phyloP scores from a whole-genome alignment of 2,329 filamentous ascomycete genomes.

The Colletotrichum theobromicola region DNA sequence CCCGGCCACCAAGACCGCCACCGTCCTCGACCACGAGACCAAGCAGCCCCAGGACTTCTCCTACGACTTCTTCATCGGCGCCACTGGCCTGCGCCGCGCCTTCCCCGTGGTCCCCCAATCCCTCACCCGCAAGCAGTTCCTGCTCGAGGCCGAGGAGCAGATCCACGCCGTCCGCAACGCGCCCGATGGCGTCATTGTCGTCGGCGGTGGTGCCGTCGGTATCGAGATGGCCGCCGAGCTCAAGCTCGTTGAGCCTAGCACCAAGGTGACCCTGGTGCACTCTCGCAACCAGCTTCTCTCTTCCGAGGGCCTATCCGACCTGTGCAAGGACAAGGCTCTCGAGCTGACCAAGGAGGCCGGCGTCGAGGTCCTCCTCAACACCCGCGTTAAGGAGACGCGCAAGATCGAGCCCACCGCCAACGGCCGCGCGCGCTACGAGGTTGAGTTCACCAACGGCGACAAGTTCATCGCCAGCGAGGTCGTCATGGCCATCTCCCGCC shows the following conservation, averaged over 20 bases:
- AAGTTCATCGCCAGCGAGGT: conserved; percentile 68
- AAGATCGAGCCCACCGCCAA: conserved; percentile 45
- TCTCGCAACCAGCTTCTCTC: conserved; percentile 74
- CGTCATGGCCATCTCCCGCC: conserved; percentile 72
- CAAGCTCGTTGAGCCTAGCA: conserved; percentile 68
- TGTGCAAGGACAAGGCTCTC: conserved; percentile 68
- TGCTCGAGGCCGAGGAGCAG: conserved; percentile 66
- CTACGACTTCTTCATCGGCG: conserved; percentile 80
- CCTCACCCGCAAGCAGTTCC: conserved; percentile 64
- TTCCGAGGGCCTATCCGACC: conserved; percentile 73
- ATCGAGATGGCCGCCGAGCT: conserved; percentile 84
- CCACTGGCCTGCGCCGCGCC: conserved; percentile 70
- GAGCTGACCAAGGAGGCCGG: conserved; percentile 64
- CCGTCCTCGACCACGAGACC: conserved; percentile 54
- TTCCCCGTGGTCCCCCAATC: conserved; percentile 78
- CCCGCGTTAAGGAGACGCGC: conserved; percentile 57
- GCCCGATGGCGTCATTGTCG: conserved; percentile 66
- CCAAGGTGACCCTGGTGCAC: conserved; percentile 76
- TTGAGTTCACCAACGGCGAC: conserved; percentile 66
- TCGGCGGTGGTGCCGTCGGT: conserved; percentile 81
- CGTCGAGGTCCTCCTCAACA: conserved; percentile 68
- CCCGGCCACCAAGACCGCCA: conserved; percentile 61
- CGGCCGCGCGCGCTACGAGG: conserved; percentile 45
- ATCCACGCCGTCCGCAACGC: conserved; percentile 59
- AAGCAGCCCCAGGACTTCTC: conserved; percentile 44